Percentiles rank a stretch among this genome's conserved stretches.
Evolutionary conservation across 192 early-diverging fungal genomes (phyloP).

Genomic region (Coemansia sp.): DNA sequence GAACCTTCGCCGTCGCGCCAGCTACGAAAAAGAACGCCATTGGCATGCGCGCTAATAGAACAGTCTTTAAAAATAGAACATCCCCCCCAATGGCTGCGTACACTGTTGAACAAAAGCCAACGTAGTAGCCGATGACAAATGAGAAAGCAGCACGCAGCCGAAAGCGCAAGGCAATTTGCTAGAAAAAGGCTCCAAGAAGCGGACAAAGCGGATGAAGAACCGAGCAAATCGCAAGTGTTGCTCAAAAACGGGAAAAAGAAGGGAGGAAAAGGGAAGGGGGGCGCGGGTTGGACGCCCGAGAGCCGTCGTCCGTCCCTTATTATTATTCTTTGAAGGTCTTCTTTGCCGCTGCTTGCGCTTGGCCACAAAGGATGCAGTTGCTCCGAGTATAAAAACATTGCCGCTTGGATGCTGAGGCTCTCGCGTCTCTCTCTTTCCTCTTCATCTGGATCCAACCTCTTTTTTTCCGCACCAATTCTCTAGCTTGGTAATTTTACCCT

Average conservation of each 20-base stretch:
- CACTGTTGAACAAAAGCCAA: too few species aligned
- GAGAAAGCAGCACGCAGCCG: not conserved
- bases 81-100: too few species aligned
- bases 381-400: not conserved
- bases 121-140: not conserved
- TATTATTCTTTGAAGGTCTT: too few species aligned
- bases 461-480: not conserved
- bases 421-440: not conserved
- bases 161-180: too few species aligned
- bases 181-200: not conserved
- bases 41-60: too few species aligned
- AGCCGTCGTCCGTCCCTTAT: too few species aligned
- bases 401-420: not conserved
- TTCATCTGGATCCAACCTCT: constrained; percentile 5
- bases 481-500: not conserved
- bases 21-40: too few species aligned
- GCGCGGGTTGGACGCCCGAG: too few species aligned
- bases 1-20: too few species aligned
- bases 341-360: too few species aligned
- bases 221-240: not conserved
- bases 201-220: not conserved
- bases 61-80: too few species aligned
- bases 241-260: not conserved
- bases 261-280: not conserved
- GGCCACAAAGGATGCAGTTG: not conserved